Conservation (phyloP, 2,329 filamentous ascomycete species). For the Xylaria sp. region DNA sequence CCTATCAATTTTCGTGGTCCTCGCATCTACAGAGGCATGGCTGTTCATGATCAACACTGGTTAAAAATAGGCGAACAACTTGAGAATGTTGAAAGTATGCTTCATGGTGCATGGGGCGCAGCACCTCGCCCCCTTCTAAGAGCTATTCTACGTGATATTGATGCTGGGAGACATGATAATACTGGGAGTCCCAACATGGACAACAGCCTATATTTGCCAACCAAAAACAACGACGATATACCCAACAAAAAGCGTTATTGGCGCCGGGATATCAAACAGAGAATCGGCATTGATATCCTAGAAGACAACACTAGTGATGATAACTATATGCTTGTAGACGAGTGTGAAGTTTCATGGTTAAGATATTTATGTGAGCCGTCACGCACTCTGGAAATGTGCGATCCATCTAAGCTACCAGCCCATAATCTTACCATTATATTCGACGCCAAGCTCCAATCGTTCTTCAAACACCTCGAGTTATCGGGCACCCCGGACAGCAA, state of each 20-base stretch:
- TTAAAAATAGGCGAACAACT: slow-evolving; percentile 48
- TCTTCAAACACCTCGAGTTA: slow-evolving; percentile 37
- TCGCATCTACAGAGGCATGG: slow-evolving; percentile 43
- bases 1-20: slow-evolving; percentile 50
- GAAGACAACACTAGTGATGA: slow-evolving; percentile 28
- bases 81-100: slow-evolving; percentile 35
- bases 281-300: slow-evolving; percentile 25
- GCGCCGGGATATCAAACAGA: slow-evolving; percentile 43
- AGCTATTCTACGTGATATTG: slow-evolving; percentile 47
- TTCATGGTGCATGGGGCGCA: slow-evolving; percentile 37
- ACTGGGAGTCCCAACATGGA: slow-evolving; percentile 16
- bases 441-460: slow-evolving; percentile 47
- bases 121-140: slow-evolving; percentile 45
- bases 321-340: slow-evolving; percentile 40
- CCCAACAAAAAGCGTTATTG: slow-evolving; percentile 30
- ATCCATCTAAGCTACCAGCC: slow-evolving; percentile 40
- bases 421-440: slow-evolving; percentile 48
- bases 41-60: slow-evolving; percentile 49
- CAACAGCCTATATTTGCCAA: slow-evolving; percentile 11
- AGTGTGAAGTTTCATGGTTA: slow-evolving; percentile 46
- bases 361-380: slow-evolving; percentile 47
- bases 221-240: slow-evolving; percentile 19
- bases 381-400: slow-evolving; percentile 46
- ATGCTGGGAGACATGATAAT: slow-evolving; percentile 38
- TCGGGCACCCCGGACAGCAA: slow-evolving; percentile 29